A percentile compares a stretch with the other conserved stretches of the same genome.
Conservation (phyloP, 2,329 filamentous ascomycete species). For the Aspergillus melleus region DNA sequence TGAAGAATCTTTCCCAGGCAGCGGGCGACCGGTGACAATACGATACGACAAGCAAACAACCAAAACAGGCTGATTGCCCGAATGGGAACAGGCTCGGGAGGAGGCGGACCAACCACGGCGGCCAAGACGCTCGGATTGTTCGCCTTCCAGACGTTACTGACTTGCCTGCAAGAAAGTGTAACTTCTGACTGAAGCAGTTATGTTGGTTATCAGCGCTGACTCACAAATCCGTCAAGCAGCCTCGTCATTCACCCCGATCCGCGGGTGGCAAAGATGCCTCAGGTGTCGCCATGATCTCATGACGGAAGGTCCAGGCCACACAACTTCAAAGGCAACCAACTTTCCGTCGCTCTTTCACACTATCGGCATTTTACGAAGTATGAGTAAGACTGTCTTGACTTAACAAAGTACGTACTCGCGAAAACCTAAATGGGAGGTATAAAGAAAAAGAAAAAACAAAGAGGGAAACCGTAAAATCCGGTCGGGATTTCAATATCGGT, state of each 20-base stretch:
- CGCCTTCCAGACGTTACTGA: neutral
- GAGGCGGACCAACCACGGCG: neutral
- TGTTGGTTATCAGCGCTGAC: neutral
- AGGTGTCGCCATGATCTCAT: neutral
- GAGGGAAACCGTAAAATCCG: no score
- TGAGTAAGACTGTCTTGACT: no score
- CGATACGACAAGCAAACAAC: neutral
- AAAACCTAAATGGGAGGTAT: no score
- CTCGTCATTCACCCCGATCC: neutral
- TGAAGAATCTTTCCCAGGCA: no score
- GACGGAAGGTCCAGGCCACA: neutral
- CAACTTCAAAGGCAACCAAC: neutral
- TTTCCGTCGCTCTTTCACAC: neutral
- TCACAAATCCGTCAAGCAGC: neutral
- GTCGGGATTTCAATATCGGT: no score
- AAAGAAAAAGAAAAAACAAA: no score
- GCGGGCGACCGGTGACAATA: neutral
- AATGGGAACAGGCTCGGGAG: slow-evolving; percentile 4
- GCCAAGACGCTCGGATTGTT: neutral
- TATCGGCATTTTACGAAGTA: no score
- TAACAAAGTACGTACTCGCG: no score
- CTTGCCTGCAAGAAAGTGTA: neutral
- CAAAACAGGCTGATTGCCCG: slow-evolving; percentile 4
- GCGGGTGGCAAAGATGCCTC: neutral
- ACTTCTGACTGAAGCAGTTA: no score